Base-by-base conservation (phyloP, 371 early-diverging fungal species). In the Mortierella sp. region DNA sequence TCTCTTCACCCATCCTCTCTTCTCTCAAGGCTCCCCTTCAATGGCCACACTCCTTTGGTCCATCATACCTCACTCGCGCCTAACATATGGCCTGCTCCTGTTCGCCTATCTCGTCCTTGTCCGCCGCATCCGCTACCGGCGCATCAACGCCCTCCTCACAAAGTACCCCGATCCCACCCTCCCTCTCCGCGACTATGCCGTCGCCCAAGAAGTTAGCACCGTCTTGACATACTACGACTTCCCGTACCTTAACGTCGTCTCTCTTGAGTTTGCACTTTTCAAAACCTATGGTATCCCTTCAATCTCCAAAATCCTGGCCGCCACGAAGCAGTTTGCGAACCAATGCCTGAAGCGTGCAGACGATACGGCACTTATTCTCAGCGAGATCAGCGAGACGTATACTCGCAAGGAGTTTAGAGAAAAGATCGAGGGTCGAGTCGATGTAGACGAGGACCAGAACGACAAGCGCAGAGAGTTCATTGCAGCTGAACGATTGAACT, bases 241-340 rank as follows among this genome's bases (percentile, higher is more conserved):
- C 46, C 84, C 84, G 43, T 65, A 78, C 79, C 66, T 66, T 43
- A 49, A 24, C 15, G 54, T 19, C 5, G 27, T 54, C n/a, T 32
- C 60, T 0, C 28, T 82, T 6, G 84, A 85, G 50, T 76, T 88
- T 63, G 83, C 82, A 2, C 48, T 85, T 6, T 82, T 87, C 60
- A 83, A 83, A 42, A 82, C 87, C 26, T 86, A 80, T 52, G 80
- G 71, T 6, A 79, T 82, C 6, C 88, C 87, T 12, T 73, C 83
- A 2, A 80, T 87, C 24, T 83, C 85, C 64, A 81, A 81, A 31
- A 51, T 86, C 0, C 56, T 87, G 1, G 78, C 70, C 0, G 70
- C 82, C 2, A 85, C 88, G 7, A 60, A 82, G 21, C 81, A 56
- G 56, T 34, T 14, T 34, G 7, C 14, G 37, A 34, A 14, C 37